Conservation (phyloP, 495 filamentous ascomycete genomes). For the Echria macrotheca region DNA sequence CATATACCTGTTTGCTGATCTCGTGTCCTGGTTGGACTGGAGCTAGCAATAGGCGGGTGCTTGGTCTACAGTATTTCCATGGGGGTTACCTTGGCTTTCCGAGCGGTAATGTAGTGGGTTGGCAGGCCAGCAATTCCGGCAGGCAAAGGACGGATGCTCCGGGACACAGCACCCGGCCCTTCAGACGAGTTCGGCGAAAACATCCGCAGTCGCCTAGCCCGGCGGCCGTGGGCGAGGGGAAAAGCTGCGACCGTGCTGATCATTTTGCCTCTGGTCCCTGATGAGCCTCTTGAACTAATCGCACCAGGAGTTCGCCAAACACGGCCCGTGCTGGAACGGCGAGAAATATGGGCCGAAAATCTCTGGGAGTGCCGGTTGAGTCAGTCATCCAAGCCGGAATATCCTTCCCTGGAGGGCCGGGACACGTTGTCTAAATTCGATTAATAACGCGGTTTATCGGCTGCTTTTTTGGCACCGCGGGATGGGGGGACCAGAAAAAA, state of each 20-base stretch:
- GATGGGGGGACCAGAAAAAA: background rate
- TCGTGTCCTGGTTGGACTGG: too few species aligned
- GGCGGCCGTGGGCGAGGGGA: too few species aligned
- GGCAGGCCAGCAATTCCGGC: too few species aligned
- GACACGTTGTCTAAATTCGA: too few species aligned
- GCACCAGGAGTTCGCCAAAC: background rate
- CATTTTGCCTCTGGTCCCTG: background rate
- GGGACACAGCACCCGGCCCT: background rate
- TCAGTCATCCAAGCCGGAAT: too few species aligned
- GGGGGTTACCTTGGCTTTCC: too few species aligned
- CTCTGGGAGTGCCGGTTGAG: too few species aligned
- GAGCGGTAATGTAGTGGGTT: too few species aligned
- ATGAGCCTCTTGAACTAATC: background rate
- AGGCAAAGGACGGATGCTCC: conserved; percentile 1
- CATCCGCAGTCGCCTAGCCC: background rate
- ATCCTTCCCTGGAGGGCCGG: too few species aligned
- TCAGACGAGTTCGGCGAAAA: background rate
- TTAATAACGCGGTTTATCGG: conserved; percentile 1
- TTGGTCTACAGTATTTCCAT: too few species aligned
- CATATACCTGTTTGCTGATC: too few species aligned
- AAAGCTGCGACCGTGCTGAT: background rate
- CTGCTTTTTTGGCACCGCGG: background rate
- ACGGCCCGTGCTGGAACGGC: background rate
- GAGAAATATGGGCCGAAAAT: background rate
- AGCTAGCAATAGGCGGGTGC: too few species aligned